Percentiles rank a stretch among this genome's conserved stretches.
These are phyloP conservation scores for Hsuehochloa calcarea DNA, from an alignment of 176 grass and related monocot genomes.

Conservation along the genomic window DNA sequence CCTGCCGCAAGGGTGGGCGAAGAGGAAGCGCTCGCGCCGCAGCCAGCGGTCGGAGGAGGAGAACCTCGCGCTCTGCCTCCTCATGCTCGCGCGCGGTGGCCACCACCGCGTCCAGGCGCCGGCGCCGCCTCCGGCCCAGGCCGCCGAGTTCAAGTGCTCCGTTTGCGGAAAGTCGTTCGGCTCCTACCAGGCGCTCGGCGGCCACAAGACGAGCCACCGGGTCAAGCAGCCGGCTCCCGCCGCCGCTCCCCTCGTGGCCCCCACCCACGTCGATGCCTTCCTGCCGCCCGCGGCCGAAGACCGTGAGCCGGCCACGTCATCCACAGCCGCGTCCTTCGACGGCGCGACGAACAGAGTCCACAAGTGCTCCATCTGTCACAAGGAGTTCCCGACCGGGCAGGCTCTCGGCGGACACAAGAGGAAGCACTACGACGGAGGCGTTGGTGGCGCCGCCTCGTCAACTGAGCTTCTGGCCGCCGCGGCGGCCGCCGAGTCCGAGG, in stretches of 20 bases:
- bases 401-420: constrained; percentile 97
- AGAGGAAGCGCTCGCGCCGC: constrained; percentile 84
- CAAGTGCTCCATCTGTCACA: constrained; percentile 82
- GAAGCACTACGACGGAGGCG: constrained; percentile 86
- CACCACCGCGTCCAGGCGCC: constrained; percentile 45
- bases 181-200: constrained; percentile 94
- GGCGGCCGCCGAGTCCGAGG: constrained; percentile 56
- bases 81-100: constrained; percentile 81
- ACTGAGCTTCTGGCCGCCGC: neutral
- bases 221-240: constrained; percentile 22
- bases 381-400: constrained; percentile 84
- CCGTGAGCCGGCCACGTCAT: constrained; percentile 58
- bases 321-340: constrained; percentile 47
- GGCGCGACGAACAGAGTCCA: constrained; percentile 51
- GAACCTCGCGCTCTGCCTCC: constrained; percentile 85
- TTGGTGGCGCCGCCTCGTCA: constrained; percentile 19
- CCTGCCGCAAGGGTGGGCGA: constrained; percentile 75
- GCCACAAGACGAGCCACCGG: constrained; percentile 97
- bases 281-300: constrained; percentile 13
- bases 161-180: constrained; percentile 84
- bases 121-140: neutral
- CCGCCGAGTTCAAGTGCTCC: constrained; percentile 69
- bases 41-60: constrained; percentile 74
- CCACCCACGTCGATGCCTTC: neutral
- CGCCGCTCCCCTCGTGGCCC: neutral